These are phyloP conservation scores for Phyllosticta citrichinensis DNA, from an alignment of 2,329 filamentous ascomycete species.

Conservation along the genomic window DNA sequence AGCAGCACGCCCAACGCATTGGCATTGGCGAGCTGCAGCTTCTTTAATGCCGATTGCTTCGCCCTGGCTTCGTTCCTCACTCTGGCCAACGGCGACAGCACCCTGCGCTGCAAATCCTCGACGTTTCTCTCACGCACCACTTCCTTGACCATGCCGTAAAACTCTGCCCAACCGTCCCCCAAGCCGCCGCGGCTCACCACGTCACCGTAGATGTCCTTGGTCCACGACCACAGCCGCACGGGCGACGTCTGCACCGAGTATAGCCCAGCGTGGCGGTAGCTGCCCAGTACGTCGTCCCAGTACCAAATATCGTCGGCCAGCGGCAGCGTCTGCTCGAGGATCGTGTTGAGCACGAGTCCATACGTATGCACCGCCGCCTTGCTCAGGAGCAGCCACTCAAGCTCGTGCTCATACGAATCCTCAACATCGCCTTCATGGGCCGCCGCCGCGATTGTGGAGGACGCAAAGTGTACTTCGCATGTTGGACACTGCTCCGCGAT, in stretches of 20 bases:
- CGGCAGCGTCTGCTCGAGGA: conserved; percentile 74
- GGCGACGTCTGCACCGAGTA: conserved; percentile 86
- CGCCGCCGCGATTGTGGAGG: not conserved
- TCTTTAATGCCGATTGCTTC: conserved; percentile 63
- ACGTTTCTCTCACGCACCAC: conserved; percentile 66
- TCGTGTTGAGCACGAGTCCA: conserved; percentile 63
- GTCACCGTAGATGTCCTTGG: conserved; percentile 59
- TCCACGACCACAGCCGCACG: conserved; percentile 60
- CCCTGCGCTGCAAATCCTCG: conserved; percentile 56
- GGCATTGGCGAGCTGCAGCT: conserved; percentile 69
- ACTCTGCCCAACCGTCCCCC: conserved; percentile 44
- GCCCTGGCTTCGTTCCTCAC: conserved; percentile 63
- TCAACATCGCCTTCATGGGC: conserved; percentile 19
- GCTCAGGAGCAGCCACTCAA: conserved; percentile 83
- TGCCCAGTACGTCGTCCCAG: conserved; percentile 82
- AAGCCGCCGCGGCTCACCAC: conserved; percentile 35
- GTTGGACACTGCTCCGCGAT: conserved; percentile 35
- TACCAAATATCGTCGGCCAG: conserved; percentile 86
- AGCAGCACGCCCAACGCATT: conserved; percentile 80
- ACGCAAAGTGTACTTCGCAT: conserved; percentile 27
- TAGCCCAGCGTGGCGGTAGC: conserved; percentile 65
- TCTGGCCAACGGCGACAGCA: conserved; percentile 69
- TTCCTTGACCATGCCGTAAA: conserved; percentile 71
- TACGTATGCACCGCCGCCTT: conserved; percentile 91
- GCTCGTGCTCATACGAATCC: conserved; percentile 55